Base-by-base conservation (phyloP, 805 yeast genomes). In the Ogataea methanolica region DNA sequence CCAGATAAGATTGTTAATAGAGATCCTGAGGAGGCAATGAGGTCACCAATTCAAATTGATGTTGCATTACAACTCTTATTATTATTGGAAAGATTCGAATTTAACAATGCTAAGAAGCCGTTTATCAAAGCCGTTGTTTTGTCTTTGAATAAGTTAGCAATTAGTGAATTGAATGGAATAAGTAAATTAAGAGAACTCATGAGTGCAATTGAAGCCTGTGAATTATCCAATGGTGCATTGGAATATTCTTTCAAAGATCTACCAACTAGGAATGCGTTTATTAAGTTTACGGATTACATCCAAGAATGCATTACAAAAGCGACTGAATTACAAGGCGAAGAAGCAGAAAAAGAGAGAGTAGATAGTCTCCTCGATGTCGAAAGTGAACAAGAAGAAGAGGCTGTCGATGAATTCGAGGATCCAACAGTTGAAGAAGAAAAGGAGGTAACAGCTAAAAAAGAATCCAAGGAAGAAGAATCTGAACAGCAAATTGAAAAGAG, bases 1-100 rank as follows among this genome's bases (percentile, higher is more conserved):
- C 96, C 96, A 6, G 67, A 70, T 39, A 78, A 81, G 52, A 67
- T 83, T 8, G 88, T 81, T 3, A 75, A 78, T 49, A 66, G 69
- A 38, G 55, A 71, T 1, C 70, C 71, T 6, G 77, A 68, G 2
- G 75, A 68, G 1, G 64, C 72, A 3, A 59, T 59, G 4, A 57
- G 57, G n/a, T 76, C 79, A 37, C 62, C 74, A 11, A 67, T 79
- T 6, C 94, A 86, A 52, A 61, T 82, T 3, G 73, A 72, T 54
- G 78, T 84, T 51, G 78, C 79, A 0, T 61, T 74, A 29, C 82
- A 80, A 23, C 65, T 86, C 11, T 58, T 87, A 41, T 73, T 72
- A 29, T 71, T 77, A 0, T 66, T 84, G 21, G 74, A 68, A 6
- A 67, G 63, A 29, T 58, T 70, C 33, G 82, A 76, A n/a, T 71